Base-by-base conservation (phyloP, 2,329 filamentous ascomycete genomes). In the Aureobasidium sp. region DNA sequence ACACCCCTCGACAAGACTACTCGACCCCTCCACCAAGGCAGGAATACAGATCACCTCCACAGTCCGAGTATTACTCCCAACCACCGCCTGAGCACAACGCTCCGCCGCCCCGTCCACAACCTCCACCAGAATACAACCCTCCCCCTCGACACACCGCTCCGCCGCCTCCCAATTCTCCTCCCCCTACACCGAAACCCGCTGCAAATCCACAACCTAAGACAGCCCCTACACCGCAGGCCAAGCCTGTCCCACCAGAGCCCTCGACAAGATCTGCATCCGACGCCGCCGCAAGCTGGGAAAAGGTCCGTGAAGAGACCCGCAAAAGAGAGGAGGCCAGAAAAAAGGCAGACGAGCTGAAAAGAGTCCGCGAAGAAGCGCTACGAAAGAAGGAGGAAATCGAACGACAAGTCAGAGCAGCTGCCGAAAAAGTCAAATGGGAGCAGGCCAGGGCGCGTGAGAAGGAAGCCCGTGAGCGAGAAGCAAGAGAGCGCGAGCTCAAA, bases 301-400 rank as follows among this genome's bases (percentile, higher is more conserved):
- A 84, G 70, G 87, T 86, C 3, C 79, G 86, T 60, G 87, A 89
- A 69, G 86, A 89, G 66, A 87, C 82, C 22, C 78, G 82, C 47
- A 82, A 78, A 63, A 80, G 81, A 61, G 86, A 87, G 66, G 85
- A 87, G 66, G 84, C 88, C 65, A 84, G 84, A 31, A 73, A 70
- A 58, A 68, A 70, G 37, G 84, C 83, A 3, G 85, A 88, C 65
- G 80, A 83, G 65, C 83, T 84, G 65, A 78, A 81, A 76, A 82
- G 60, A 5, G 79, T 76, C 57, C 80, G 79, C 62, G 82, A 87
- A 68, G 82, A 86, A 65, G 84, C 87, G 64, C 82, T 82, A 27
- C 70, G 68, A 64, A 72, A 71, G 57, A 62, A 62, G 63, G 80
- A 80, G 67, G 79, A 80, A 67, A 77, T 75, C 29, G 78, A 79